Percentiles rank a stretch among this genome's conserved stretches.
Conservation (phyloP, 345 rosid genomes). For the Toxicodendron radicans region DNA sequence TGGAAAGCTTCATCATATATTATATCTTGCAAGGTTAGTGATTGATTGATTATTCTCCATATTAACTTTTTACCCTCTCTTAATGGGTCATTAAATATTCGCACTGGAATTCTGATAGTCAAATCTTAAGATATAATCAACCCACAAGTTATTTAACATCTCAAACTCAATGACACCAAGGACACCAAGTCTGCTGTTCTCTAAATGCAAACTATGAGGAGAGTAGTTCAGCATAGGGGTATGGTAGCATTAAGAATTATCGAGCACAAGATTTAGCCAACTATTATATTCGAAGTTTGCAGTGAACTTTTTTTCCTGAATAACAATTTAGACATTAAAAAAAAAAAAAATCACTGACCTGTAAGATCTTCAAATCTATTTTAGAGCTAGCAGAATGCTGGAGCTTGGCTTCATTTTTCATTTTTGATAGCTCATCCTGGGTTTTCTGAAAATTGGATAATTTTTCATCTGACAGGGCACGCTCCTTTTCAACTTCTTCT, state of each 20-base stretch:
- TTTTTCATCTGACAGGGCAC: slow-evolving; percentile 27
- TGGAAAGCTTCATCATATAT: background rate
- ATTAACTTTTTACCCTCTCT: background rate
- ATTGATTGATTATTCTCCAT: background rate
- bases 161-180: background rate
- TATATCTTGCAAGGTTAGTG: background rate
- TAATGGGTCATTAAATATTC: background rate
- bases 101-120: background rate
- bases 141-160: background rate
- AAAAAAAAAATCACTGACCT: slow-evolving; percentile 42
- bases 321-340: background rate
- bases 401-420: slow-evolving; percentile 49
- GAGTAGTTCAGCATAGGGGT: background rate
- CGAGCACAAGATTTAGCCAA: background rate
- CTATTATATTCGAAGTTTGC: background rate
- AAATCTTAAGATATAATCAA: background rate
- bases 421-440: slow-evolving; percentile 53
- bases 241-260: background rate
- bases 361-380: slow-evolving; percentile 49
- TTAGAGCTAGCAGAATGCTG: slow-evolving; percentile 34
- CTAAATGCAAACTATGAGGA: background rate
- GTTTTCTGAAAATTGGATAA: slow-evolving; percentile 38
- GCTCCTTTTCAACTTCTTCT: slow-evolving; percentile 36
- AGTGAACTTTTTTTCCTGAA: background rate
- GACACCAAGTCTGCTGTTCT: background rate